phyloP scores from a whole-genome alignment of 192 early-diverging fungal species.

The Coemansia aciculifera region DNA sequence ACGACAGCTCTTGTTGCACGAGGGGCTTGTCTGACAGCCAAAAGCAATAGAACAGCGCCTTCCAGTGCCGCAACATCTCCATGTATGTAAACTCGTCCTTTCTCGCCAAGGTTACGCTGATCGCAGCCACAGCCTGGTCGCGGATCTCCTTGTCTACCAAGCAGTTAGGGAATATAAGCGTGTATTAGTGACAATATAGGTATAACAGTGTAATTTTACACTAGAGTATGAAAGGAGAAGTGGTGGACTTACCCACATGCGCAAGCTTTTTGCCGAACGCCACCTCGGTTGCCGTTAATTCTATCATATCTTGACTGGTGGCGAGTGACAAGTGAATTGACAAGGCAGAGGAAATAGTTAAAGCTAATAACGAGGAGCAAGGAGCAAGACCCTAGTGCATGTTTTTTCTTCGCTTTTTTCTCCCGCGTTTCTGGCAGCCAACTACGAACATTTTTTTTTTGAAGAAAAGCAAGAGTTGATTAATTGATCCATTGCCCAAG shows the following conservation, averaged over 20 bases:
- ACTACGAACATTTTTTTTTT: neutral
- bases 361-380: neutral
- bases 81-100: slow-evolving; percentile 54
- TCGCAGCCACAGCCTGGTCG: slow-evolving; percentile 33
- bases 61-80: slow-evolving; percentile 85
- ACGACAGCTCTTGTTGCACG: slow-evolving; percentile 85
- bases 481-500: neutral
- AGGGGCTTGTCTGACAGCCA: slow-evolving; percentile 97
- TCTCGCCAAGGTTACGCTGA: slow-evolving; percentile 20
- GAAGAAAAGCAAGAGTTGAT: neutral
- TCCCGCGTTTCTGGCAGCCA: neutral
- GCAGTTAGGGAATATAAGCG: no score
- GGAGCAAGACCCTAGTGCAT: neutral
- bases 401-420: neutral
- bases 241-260: slow-evolving; percentile 30
- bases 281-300: slow-evolving; percentile 32
- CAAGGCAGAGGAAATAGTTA: neutral
- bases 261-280: slow-evolving; percentile 50
- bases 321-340: neutral
- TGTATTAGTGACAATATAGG: neutral
- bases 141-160: slow-evolving; percentile 47
- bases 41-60: slow-evolving; percentile 91
- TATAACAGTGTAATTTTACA: neutral
- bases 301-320: slow-evolving; percentile 24
- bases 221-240: neutral